Base-by-base conservation (phyloP, 139 green algal genomes). In the Volvox africanus region DNA sequence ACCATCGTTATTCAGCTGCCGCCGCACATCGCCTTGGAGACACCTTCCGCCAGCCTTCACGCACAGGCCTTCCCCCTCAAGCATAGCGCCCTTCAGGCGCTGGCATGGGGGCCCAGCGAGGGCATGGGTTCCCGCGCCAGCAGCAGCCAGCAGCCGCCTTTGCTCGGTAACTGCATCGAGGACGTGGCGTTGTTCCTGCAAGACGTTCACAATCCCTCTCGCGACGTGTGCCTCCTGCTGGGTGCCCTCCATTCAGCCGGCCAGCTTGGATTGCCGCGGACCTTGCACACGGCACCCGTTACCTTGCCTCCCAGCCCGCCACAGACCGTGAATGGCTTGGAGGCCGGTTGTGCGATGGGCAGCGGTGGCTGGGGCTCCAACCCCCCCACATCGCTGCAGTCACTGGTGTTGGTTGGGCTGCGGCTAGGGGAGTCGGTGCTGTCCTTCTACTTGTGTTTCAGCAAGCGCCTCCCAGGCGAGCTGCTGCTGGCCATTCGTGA, bases 1-100 rank as follows among this genome's bases (percentile, higher is more conserved):
- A 55, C 62, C 61, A 65, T 88, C 35, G 82, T 88, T 19, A 67
- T 88, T 2, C 82, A 62, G 33, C 82, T 88, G 35, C 82, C 82
- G 11, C 65, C 65, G 33, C 26, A 65, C 65, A 76, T 88, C 35
- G 35, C 65, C 61, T 6, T 62, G 21, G 81, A 87, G 37, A n/a
- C 81, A 61, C 81, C 81, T 9, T 44, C 81, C 1, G 19, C 55
- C 61, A 77, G 81, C 81, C 81, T 87, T n/a, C 81, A 87, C 19
- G 81, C 81, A 19, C 81, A 87, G 32, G 81, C 81, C 61, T 87
- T 87, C 32, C 61, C 81, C 1, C 81, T 87, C 17, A 87, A 87
- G 11, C 81, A 87, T 62, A 87, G 61, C 22, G 61, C 61, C 30
- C 81, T 87, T 20, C 61, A 61, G 61, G 81, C 81, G 32, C 61